phyloP scores from a whole-genome alignment of 2,329 filamentous ascomycete species.

The Reticulascus tulasneorum region DNA sequence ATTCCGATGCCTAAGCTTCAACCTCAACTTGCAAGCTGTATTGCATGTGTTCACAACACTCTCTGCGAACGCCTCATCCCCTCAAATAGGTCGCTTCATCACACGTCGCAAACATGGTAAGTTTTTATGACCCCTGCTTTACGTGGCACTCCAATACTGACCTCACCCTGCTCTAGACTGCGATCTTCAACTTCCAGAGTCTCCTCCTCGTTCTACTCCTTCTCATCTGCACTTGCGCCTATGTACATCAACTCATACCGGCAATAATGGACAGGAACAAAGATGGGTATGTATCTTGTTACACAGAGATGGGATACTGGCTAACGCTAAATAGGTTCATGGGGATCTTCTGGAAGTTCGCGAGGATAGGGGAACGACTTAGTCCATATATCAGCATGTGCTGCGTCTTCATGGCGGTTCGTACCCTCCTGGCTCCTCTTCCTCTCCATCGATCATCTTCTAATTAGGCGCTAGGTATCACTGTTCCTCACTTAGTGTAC shows the following conservation, averaged over 20 bases:
- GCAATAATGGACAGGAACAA: conserved; percentile 90
- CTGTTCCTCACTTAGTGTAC: conserved; percentile 10
- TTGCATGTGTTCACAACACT: too few relatives aligned
- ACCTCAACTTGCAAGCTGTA: too few relatives aligned
- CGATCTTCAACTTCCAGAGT: conserved; percentile 98
- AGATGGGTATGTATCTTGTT: conserved; percentile 62
- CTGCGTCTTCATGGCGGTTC: conserved; percentile 89
- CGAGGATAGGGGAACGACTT: conserved; percentile 84
- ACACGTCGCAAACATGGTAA: conserved; percentile 20
- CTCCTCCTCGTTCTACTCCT: conserved; percentile 91
- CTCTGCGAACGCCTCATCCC: too few relatives aligned
- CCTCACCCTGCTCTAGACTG: conserved; percentile 60
- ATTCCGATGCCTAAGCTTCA: too few relatives aligned
- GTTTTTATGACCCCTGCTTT: neutral
- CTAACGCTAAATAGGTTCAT: conserved; percentile 51
- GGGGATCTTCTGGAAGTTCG: conserved; percentile 94
- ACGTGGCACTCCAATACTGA: conserved; percentile 4
- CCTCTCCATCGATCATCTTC: neutral
- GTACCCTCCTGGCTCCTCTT: conserved; percentile 24
- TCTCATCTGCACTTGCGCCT: conserved; percentile 92
- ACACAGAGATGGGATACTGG: neutral
- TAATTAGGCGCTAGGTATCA: conserved; percentile 5
- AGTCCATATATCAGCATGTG: conserved; percentile 95
- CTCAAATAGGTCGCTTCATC: too few relatives aligned
- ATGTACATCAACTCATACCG: conserved; percentile 86